Conservation (phyloP, 495 filamentous ascomycete genomes). For the Lophiotrema nucula region DNA sequence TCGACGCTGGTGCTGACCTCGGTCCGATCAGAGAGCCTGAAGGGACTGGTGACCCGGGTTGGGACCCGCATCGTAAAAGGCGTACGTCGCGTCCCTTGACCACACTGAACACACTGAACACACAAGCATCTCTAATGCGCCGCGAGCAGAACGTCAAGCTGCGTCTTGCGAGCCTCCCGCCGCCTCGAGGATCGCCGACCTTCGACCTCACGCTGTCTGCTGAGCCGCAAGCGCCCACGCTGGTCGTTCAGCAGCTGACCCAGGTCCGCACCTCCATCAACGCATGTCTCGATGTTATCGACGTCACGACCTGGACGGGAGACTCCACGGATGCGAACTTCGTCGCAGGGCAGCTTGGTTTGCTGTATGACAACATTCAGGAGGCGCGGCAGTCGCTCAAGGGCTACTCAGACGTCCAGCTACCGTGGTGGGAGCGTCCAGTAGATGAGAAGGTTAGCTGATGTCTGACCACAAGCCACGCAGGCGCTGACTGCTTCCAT, state of each 20-base stretch:
- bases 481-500: slow-evolving; percentile 33
- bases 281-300: slow-evolving; percentile 72
- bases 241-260: slow-evolving; percentile 66
- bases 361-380: slow-evolving; percentile 71
- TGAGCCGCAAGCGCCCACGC: slow-evolving; percentile 48
- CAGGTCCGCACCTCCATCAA: slow-evolving; percentile 71
- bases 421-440: slow-evolving; percentile 59
- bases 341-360: slow-evolving; percentile 73
- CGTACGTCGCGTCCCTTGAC: slow-evolving; percentile 27
- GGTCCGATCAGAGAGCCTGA: slow-evolving; percentile 82
- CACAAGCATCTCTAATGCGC: neutral
- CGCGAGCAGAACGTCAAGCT: slow-evolving; percentile 36
- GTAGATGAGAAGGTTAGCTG: slow-evolving; percentile 51
- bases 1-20: slow-evolving; percentile 86
- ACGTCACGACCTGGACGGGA: slow-evolving; percentile 68
- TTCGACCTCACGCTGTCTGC: slow-evolving; percentile 58
- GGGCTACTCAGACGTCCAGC: slow-evolving; percentile 53
- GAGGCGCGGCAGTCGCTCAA: slow-evolving; percentile 64
- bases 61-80: slow-evolving; percentile 47
- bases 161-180: slow-evolving; percentile 48
- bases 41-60: slow-evolving; percentile 78
- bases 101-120: neutral
- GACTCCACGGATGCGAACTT: slow-evolving; percentile 60
- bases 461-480: neutral
- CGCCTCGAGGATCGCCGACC: slow-evolving; percentile 51